Conservation (phyloP, 2,329 filamentous ascomycete genomes). For the Alternaria viburni region DNA sequence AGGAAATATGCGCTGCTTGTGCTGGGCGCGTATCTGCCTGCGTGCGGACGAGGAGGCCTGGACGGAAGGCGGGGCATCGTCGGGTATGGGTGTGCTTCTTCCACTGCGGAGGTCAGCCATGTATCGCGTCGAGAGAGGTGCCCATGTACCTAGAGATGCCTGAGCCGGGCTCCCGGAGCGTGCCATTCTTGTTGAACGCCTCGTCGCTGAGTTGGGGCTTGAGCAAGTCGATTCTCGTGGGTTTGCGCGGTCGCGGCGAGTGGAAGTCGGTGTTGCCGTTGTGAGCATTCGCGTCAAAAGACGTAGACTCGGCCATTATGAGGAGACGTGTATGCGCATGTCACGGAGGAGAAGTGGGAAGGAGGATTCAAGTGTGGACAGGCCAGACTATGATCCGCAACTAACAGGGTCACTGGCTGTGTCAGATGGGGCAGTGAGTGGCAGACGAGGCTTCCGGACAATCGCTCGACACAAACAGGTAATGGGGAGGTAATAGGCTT, state of each 20-base stretch:
- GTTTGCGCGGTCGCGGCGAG: conserved; percentile 46
- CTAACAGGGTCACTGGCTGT: conserved; percentile 25
- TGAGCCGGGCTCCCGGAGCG: conserved; percentile 34
- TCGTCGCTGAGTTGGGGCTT: conserved; percentile 46
- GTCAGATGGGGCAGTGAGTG: conserved; percentile 24
- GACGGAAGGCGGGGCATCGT: conserved; percentile 90
- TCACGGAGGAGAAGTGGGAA: conserved; percentile 17
- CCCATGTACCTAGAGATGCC: conserved; percentile 56
- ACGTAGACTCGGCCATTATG: conserved; percentile 44
- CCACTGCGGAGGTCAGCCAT: conserved; percentile 63
- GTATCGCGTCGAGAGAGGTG: conserved; percentile 55
- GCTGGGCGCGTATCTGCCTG: conserved; percentile 80
- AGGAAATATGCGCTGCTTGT: conserved; percentile 85
- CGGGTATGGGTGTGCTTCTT: conserved; percentile 79
- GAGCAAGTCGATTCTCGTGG: conserved; percentile 42
- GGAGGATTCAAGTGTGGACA: conserved; percentile 29
- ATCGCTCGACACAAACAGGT: conserved; percentile 8
- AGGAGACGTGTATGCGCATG: conserved; percentile 23
- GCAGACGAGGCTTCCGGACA: conserved; percentile 2
- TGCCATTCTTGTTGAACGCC: conserved; percentile 29
- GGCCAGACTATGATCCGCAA: conserved; percentile 38
- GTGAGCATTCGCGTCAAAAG: conserved; percentile 28
- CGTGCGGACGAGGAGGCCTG: conserved; percentile 85
- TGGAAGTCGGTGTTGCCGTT: conserved; percentile 37
- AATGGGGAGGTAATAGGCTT: background rate